Evolutionary conservation across 2,329 filamentous ascomycete species (phyloP).

Genomic region (Venturia aucupariae): DNA sequence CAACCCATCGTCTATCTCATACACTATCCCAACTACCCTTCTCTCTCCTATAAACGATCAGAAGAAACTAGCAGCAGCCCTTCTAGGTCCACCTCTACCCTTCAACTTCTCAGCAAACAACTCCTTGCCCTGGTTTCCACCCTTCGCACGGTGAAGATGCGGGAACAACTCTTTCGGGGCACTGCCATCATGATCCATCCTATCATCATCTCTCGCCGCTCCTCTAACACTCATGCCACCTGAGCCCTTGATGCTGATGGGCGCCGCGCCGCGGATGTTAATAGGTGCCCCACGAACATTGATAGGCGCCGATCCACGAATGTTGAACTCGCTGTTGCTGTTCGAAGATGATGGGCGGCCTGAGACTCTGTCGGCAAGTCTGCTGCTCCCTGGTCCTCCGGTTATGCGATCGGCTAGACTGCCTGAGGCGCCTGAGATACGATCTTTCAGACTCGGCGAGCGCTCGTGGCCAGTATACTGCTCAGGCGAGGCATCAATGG

Average conservation of each 20-base stretch:
- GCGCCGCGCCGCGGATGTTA: background rate
- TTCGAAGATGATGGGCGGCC: constrained; percentile 17
- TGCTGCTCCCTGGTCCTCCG: constrained; percentile 4
- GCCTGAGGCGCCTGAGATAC: background rate
- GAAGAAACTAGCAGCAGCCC: constrained; percentile 23
- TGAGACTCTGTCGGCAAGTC: constrained; percentile 16
- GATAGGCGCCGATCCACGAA: constrained; percentile 21
- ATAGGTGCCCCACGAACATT: constrained; percentile 17
- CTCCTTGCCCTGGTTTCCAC: constrained; percentile 23
- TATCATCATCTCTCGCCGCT: constrained; percentile 19
- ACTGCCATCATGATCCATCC: background rate
- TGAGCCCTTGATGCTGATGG: constrained; percentile 7
- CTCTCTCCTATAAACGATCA: background rate
- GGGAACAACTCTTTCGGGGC: constrained; percentile 25
- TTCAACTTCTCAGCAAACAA: constrained; percentile 26
- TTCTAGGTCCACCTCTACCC: constrained; percentile 22
- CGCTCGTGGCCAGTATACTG: constrained; percentile 18
- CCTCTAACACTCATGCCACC: constrained; percentile 26
- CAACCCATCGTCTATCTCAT: background rate
- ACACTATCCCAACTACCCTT: background rate
- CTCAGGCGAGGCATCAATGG: constrained; percentile 25
- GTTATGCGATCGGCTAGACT: constrained; percentile 8
- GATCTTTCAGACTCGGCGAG: constrained; percentile 15
- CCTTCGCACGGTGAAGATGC: constrained; percentile 17
- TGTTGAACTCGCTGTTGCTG: constrained; percentile 13